Evolutionary conservation across 2,329 filamentous ascomycete genomes (phyloP).

Genomic region (Aspergillus sp.): DNA sequence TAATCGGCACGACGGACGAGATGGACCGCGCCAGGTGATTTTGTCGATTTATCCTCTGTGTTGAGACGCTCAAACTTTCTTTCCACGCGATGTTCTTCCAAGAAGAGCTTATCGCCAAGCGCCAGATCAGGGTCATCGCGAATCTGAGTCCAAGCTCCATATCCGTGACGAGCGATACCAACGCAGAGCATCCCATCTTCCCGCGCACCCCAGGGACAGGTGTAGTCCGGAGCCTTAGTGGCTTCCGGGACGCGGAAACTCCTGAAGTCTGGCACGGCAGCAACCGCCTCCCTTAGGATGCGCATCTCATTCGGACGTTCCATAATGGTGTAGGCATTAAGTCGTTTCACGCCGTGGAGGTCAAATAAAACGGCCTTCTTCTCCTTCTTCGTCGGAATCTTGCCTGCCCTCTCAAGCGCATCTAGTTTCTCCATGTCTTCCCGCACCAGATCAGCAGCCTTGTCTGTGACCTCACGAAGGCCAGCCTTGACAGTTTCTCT

Average conservation of each 20-base stretch:
- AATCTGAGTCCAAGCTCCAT: slow-evolving; percentile 91
- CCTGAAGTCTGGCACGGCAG: slow-evolving; percentile 56
- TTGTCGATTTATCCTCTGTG: slow-evolving; percentile 48
- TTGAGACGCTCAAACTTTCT: slow-evolving; percentile 84
- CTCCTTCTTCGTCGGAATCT: slow-evolving; percentile 87
- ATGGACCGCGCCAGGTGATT: slow-evolving; percentile 94
- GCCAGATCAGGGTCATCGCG: slow-evolving; percentile 82
- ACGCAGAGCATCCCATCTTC: slow-evolving; percentile 97
- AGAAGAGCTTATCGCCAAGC: slow-evolving; percentile 82
- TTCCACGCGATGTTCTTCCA: slow-evolving; percentile 96
- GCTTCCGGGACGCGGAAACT: slow-evolving; percentile 85
- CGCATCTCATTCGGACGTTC: slow-evolving; percentile 85
- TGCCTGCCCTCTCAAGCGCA: slow-evolving; percentile 63
- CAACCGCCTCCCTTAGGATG: slow-evolving; percentile 68
- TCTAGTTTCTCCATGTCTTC: slow-evolving; percentile 60
- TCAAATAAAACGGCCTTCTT: slow-evolving; percentile 95
- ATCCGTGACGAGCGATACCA: slow-evolving; percentile 86
- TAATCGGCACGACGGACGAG: slow-evolving; percentile 93
- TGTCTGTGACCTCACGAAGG: slow-evolving; percentile 69
- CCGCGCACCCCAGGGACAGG: slow-evolving; percentile 80
- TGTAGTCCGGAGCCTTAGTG: slow-evolving; percentile 84
- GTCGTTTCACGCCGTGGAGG: slow-evolving; percentile 82
- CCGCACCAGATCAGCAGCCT: slow-evolving; percentile 59
- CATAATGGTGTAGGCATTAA: slow-evolving; percentile 91
- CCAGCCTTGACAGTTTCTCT: slow-evolving; percentile 67